Conservation (phyloP, 2,329 filamentous ascomycete species). For the Sphaceloma murrayae region DNA sequence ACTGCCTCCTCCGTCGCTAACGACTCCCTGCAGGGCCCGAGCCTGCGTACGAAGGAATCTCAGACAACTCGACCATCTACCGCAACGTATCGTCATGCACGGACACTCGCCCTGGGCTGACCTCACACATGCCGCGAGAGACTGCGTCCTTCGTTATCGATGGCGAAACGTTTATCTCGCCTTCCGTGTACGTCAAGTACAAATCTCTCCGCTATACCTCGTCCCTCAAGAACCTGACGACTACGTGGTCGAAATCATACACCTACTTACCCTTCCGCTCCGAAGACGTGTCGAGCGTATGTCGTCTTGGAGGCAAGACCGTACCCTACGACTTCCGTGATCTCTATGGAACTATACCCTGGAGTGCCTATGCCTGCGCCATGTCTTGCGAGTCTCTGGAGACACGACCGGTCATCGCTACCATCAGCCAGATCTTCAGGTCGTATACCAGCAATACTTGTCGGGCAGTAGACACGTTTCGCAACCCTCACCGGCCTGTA, state of each 20-base stretch:
- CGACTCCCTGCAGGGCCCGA: neutral
- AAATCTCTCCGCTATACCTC: neutral
- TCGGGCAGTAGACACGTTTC: neutral
- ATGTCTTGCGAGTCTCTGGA: neutral
- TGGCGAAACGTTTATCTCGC: slow-evolving; percentile 1
- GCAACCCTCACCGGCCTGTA: neutral
- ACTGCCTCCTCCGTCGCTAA: neutral
- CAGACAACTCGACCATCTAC: neutral
- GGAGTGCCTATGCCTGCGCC: neutral
- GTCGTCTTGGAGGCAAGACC: neutral
- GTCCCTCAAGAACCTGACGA: neutral
- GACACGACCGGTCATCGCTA: neutral
- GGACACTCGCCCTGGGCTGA: neutral
- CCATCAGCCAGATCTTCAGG: neutral
- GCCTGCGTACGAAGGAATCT: too few species aligned
- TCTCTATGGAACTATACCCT: neutral
- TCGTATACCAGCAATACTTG: too few species aligned
- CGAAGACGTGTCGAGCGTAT: neutral
- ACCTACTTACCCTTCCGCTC: neutral
- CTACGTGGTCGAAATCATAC: neutral
- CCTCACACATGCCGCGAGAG: neutral
- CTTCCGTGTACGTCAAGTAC: neutral
- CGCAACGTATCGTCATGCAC: neutral
- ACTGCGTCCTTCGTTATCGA: neutral
- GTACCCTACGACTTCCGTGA: neutral